Conservation (phyloP, 345 rosid species). For the Camelina laxa region DNA sequence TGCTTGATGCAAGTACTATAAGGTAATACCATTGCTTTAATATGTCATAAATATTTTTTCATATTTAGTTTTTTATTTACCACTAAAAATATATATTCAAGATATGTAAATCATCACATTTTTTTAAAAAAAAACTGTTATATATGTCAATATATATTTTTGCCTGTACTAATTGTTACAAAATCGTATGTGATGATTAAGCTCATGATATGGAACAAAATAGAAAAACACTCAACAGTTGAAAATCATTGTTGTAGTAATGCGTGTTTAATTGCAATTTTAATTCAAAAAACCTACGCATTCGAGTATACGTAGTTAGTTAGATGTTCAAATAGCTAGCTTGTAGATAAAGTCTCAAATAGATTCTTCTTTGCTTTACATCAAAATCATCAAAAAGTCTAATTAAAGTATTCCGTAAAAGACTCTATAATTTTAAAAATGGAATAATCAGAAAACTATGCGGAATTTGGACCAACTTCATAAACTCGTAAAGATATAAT, state of each 20-base stretch:
- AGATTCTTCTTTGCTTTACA: conserved; percentile 48
- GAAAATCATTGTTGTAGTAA: too few species aligned
- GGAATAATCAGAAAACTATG: conserved; percentile 43
- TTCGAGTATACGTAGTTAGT: conserved; percentile 29
- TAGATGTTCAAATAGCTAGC: conserved; percentile 40
- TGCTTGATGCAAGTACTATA: not conserved
- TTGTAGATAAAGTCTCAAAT: conserved; percentile 42
- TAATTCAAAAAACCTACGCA: conserved; percentile 23
- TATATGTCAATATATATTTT: not conserved
- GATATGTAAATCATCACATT: not conserved
- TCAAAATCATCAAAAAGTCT: conserved; percentile 48
- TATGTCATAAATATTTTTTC: too few species aligned
- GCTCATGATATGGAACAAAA: not conserved
- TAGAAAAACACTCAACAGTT: not conserved
- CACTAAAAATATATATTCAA: too few species aligned
- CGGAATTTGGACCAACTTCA: conserved; percentile 30
- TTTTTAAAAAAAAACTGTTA: not conserved
- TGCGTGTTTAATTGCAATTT: conserved; percentile 17
- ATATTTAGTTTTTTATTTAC: too few species aligned
- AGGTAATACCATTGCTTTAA: not conserved
- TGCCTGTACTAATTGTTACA: conserved; percentile 1
- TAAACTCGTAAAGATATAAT: conserved; percentile 14
- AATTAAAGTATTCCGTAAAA: conserved; percentile 44
- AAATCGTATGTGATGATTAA: not conserved
- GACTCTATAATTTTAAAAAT: conserved; percentile 34